Conservation (phyloP, 225 moss, liverwort and hornwort species). For the Physcomitrellopsis africana region DNA sequence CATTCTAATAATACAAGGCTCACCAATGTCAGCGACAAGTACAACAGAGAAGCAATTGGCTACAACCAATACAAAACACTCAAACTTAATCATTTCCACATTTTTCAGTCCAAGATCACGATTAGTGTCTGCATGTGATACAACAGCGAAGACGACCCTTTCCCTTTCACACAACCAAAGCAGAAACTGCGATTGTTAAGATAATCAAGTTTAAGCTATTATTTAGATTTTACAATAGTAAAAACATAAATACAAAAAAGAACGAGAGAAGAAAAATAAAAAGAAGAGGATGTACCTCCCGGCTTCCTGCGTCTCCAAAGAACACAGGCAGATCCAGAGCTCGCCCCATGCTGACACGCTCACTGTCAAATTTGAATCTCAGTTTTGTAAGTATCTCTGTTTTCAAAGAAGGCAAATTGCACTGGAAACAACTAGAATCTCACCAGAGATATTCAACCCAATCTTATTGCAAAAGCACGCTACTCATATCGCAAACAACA, state of each 20-base stretch:
- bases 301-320: conserved; percentile 97
- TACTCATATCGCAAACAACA: not conserved
- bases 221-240: not conserved
- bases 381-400: conserved; percentile 22
- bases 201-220: no score
- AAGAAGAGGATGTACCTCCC: conserved; percentile 61
- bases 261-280: no score
- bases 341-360: conserved; percentile 90
- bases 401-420: not conserved
- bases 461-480: not conserved
- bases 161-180: not conserved
- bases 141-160: not conserved
- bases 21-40: not conserved
- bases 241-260: not conserved
- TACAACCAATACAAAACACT: not conserved
- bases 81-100: not conserved
- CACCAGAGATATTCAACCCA: not conserved
- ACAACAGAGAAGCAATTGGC: not conserved
- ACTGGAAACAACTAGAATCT: not conserved
- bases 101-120: not conserved
- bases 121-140: conserved; percentile 2
- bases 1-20: not conserved
- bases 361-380: conserved; percentile 52
- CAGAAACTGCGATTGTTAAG: not conserved
- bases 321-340: conserved; percentile 91